Evolutionary conservation across 1,284 basidiomycete genomes (phyloP).

Genomic region (Leccinum angustisporum): DNA sequence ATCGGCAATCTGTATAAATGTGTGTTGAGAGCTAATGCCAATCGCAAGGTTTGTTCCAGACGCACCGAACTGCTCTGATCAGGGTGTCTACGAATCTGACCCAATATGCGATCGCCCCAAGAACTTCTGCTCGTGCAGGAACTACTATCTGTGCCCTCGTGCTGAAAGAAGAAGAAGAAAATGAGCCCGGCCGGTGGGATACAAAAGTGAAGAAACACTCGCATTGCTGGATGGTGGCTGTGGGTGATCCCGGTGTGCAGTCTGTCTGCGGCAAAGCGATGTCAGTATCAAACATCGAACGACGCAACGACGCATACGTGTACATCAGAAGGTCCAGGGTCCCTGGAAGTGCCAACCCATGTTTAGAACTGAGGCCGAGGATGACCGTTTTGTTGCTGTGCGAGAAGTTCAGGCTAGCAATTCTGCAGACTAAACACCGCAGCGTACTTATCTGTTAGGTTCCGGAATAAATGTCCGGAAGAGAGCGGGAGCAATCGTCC

Average conservation of each 20-base stretch:
- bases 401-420: background rate
- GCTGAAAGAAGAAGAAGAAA: slow-evolving; percentile 4
- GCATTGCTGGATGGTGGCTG: background rate
- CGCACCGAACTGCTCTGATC: slow-evolving; percentile 8
- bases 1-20: slow-evolving; percentile 6
- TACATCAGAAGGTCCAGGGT: background rate
- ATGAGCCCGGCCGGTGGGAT: background rate
- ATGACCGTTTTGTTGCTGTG: background rate
- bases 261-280: background rate
- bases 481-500: slow-evolving; percentile 15
- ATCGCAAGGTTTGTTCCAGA: background rate
- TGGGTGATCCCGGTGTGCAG: background rate
- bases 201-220: background rate
- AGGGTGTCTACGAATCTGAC: background rate
- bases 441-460: slow-evolving; percentile 9
- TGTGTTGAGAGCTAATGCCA: background rate
- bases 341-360: background rate
- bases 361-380: background rate
- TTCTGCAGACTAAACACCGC: background rate
- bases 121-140: background rate
- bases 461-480: slow-evolving; percentile 14
- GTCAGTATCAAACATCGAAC: background rate
- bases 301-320: too few species aligned
- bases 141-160: background rate
- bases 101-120: background rate